Conservation (phyloP, 2,329 filamentous ascomycete genomes). For the Chaetomiaceae sp. region DNA sequence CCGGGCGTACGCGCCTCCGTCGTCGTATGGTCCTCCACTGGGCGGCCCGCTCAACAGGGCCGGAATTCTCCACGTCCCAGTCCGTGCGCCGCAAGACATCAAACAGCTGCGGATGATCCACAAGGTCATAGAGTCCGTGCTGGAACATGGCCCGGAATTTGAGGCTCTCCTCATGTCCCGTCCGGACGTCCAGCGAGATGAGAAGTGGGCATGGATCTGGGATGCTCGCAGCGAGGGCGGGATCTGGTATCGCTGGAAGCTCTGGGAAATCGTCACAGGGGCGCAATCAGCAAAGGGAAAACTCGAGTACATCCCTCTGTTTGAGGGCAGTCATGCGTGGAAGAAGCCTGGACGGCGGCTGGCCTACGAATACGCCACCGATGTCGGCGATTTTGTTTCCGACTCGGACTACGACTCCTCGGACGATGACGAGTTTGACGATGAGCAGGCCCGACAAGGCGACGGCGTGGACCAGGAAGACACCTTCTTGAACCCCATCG, state of each 20-base stretch:
- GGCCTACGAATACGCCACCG: conserved; percentile 76
- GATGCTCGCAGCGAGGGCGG: conserved; percentile 74
- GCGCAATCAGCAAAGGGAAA: conserved; percentile 43
- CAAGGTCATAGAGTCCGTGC: conserved; percentile 74
- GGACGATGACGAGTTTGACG: conserved; percentile 71
- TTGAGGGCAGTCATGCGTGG: conserved; percentile 76
- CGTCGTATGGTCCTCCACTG: conserved; percentile 53
- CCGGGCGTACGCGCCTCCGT: conserved; percentile 70
- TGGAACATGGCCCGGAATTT: conserved; percentile 79
- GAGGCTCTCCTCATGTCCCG: conserved; percentile 89
- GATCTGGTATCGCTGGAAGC: conserved; percentile 86
- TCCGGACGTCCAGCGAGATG: conserved; percentile 75
- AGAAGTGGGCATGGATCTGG: conserved; percentile 94
- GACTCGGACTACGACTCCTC: conserved; percentile 83
- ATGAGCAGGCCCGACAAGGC: conserved; percentile 46
- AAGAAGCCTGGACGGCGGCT: conserved; percentile 66
- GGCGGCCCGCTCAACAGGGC: conserved; percentile 41
- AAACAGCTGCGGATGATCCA: conserved; percentile 80
- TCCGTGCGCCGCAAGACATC: conserved; percentile 72
- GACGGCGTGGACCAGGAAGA: conserved; percentile 45
- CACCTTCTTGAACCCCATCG: conserved; percentile 72
- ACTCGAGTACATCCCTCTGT: conserved; percentile 59
- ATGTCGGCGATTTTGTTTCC: conserved; percentile 72
- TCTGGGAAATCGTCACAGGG: conserved; percentile 82
- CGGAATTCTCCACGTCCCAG: conserved; percentile 61